phyloP scores from a whole-genome alignment of 371 early-diverging fungal genomes.

The Cokeromyces recurvatus region DNA sequence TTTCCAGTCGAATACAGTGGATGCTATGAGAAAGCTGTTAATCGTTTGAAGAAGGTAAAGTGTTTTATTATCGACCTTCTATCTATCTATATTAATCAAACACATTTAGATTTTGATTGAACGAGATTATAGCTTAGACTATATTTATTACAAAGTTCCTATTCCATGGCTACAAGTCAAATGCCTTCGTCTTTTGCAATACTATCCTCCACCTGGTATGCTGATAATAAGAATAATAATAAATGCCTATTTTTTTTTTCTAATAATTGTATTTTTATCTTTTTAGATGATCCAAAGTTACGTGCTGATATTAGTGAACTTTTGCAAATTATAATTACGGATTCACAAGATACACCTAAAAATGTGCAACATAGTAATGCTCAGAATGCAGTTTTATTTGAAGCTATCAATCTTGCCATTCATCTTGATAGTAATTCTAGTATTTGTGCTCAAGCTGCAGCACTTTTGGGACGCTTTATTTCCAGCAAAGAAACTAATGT shows the following conservation, averaged over 20 bases:
- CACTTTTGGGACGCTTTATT: conserved; percentile 83
- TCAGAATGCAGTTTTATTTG: conserved; percentile 93
- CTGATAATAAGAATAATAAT: too few relatives aligned
- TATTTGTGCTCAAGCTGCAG: conserved; percentile 78
- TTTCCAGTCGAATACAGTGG: conserved; percentile 76
- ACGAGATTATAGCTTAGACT: conserved; percentile 77
- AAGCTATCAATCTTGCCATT: conserved; percentile 92
- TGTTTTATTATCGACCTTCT: not conserved
- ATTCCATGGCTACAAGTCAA: conserved; percentile 98
- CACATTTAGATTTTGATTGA: conserved; percentile 75
- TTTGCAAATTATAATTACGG: conserved; percentile 78
- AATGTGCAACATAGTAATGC: conserved; percentile 97
- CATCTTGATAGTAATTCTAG: conserved; percentile 88
- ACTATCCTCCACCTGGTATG: conserved; percentile 87
- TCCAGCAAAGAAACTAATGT: conserved; percentile 93
- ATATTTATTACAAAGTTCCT: conserved; percentile 95
- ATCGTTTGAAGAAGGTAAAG: conserved; percentile 72
- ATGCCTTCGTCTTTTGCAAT: conserved; percentile 88
- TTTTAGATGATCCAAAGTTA: conserved; percentile 52
- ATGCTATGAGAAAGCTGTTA: conserved; percentile 74
- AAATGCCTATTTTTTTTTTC: not conserved
- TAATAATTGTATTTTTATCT: not conserved
- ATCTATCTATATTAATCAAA: not conserved
- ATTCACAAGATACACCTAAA: conserved; percentile 83
- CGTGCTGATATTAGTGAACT: conserved; percentile 61